phyloP scores from a whole-genome alignment of 306 rosid species.

The Vigna trinervia region DNA sequence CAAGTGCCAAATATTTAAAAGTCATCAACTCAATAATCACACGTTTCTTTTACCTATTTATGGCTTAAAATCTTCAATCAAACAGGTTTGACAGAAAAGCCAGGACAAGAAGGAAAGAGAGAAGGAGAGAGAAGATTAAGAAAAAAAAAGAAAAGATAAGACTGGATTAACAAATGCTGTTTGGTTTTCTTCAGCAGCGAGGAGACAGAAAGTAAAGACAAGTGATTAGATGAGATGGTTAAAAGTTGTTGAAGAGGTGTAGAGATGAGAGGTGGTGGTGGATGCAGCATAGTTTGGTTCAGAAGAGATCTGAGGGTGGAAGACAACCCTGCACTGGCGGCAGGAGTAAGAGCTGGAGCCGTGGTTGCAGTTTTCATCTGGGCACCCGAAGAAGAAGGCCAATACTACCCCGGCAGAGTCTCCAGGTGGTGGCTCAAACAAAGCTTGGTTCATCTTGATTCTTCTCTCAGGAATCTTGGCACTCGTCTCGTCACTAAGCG shows the following conservation, averaged over 20 bases:
- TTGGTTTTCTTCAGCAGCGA: conserved; percentile 22
- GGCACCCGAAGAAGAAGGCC: conserved; percentile 96
- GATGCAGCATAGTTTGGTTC: conserved; percentile 94
- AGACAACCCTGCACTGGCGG: conserved; percentile 83
- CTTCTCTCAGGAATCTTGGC: conserved; percentile 74
- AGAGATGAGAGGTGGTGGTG: conserved; percentile 87
- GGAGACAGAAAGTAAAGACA: conserved; percentile 28
- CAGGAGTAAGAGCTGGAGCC: conserved; percentile 83
- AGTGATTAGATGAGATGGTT: conserved; percentile 37
- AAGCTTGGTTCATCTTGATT: conserved; percentile 82
- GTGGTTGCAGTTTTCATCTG: conserved; percentile 78
- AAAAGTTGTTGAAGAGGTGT: conserved; percentile 37
- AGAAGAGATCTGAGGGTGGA: conserved; percentile 95
- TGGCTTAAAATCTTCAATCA: conserved; percentile 45
- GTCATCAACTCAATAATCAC: conserved; percentile 32
- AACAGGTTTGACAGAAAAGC: conserved; percentile 14
- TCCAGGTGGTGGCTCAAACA: conserved; percentile 95
- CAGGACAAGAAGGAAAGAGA: background rate
- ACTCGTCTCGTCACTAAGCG: conserved; percentile 74
- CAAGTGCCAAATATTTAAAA: conserved; percentile 15
- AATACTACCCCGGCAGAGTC: conserved; percentile 79
- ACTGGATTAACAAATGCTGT: conserved; percentile 29
- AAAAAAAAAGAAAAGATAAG: conserved; percentile 37
- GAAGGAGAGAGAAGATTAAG: background rate
- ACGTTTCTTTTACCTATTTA: conserved; percentile 30